Base-by-base conservation (phyloP, 2,329 filamentous ascomycete species). In the Monilinia aucupariae region DNA sequence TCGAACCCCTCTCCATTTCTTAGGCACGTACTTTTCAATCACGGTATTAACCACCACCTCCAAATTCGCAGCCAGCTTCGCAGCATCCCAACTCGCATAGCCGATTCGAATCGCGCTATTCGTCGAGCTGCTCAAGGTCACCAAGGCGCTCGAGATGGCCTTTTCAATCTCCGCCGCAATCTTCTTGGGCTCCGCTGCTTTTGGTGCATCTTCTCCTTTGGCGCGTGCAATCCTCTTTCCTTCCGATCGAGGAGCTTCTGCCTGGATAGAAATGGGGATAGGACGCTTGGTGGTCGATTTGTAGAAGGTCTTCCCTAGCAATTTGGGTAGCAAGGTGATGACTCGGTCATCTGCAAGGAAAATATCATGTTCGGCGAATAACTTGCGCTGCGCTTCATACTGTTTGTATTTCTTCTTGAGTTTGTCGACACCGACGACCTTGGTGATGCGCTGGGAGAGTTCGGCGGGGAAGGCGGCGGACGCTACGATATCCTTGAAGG, bases 281-380 rank as follows among this genome's bases (percentile, higher is more conserved):
- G 94, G 94, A 47, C 93, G 84, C 82, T 97, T 97, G 67, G 78
- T 77, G 3, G 88, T 90, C 63, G 79, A 82, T 79, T 92, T 89
- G 83, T 94, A 97, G 76, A 99, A 97, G 1, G 88, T 88, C 80
- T 96, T 97, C 70, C 93, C 94, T 15, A 99, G 85, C 3, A 87
- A 80, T 68, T 85, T 83, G 63, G 92, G 91, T 64, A 97, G 82
- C 34, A 81, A 78, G 74, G 83, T 87, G 73, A 87, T 81, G 71
- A 99, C 89, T 55, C 94, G 83, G 73, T 96, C 90, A 75, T 99
- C 94, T 59, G 90, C 93, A 63, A 99, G 82, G 79, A 99, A 97
- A 63, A 97, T 79, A 74, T 97, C 94, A 76, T 97, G 91, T 76
- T 96, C 91, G 51, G 85, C 80, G 66, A 88, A 84, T 43, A 99